Base-by-base conservation (phyloP, 176 grass and related monocot species). In the Hordeum marinum region DNA sequence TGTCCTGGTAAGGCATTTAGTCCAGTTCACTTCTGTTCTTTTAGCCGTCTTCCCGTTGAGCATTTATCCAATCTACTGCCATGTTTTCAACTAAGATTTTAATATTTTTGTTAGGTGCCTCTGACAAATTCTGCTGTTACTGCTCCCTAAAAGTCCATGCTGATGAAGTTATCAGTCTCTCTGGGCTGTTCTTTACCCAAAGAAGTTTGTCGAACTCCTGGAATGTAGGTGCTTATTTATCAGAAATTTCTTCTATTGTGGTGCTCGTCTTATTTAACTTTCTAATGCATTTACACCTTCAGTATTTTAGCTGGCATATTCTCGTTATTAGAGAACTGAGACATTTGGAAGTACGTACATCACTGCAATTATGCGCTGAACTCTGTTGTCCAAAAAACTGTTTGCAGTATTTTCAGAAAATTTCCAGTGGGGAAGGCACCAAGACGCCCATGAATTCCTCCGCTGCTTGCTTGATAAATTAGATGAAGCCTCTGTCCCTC, bases 401-500 rank as follows among this genome's bases (percentile, higher is more conserved):
- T 84, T 42, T 52, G 25, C 36, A 85, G 87, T 80, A 52, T 90
- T 92, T 79, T 87, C 85, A 6, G 27, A 85, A 68, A 35, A 81
- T 41, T 92, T 90, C 55, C 43, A 62, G 32, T 21, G 37, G 6
- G 77, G 84, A n/a, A 43, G 24, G 27, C 84, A 90, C 29, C 84
- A 89, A 78, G 91, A 92, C 68, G 91, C 81, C 6, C 91, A 92
- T 32, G 87, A 92, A 32, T 90, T 90, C 8, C 77, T 87, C 36
- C 46, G 73, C 20, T 84, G 76, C 43, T 87, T 92, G 71, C 77
- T 92, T 68, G 87, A 90, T 78, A 87, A 78, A 45, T 67, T 87
- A 50, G 67, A 82, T 40, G 46, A 80, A 61, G 20, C 76, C 14
- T 80, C 43, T 18, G 17, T 80, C 6, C 42, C 55, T 57, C 67